Evolutionary conservation across 2,329 filamentous ascomycete genomes (phyloP).

Genomic region (Aspergillus ustus): DNA sequence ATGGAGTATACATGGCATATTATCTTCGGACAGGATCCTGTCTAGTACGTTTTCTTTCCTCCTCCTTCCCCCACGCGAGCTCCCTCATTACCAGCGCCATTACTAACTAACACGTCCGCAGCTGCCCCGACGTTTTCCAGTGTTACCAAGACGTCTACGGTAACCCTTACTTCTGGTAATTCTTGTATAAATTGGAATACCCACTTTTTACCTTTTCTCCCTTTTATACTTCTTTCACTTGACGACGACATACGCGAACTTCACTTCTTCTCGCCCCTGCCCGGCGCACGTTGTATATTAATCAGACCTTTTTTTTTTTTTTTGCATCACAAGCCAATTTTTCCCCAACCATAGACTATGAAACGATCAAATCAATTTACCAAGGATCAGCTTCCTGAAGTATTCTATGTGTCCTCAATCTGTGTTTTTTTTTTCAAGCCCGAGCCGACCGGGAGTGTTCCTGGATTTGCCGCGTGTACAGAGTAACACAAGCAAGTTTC

Average conservation of each 20-base stretch:
- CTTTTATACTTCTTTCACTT: constrained; percentile 9
- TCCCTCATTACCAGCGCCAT: neutral
- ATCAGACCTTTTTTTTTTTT: constrained; percentile 7
- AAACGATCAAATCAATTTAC: neutral
- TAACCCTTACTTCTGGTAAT: constrained; percentile 28
- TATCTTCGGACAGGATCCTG: constrained; percentile 39
- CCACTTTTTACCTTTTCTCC: constrained; percentile 1
- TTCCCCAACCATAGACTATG: constrained; percentile 2
- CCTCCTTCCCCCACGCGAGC: no score
- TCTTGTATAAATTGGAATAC: constrained; percentile 25
- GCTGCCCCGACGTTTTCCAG: constrained; percentile 61
- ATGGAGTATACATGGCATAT: constrained; percentile 63
- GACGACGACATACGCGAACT: constrained; percentile 19
- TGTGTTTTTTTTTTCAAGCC: neutral
- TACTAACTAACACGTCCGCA: constrained; percentile 35
- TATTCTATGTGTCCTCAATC: constrained; percentile 15
- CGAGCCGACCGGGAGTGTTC: neutral
- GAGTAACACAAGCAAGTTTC: no score
- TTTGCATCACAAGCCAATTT: constrained; percentile 5
- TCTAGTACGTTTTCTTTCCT: constrained; percentile 19
- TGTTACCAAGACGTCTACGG: constrained; percentile 70
- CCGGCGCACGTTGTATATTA: constrained; percentile 15
- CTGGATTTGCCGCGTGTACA: neutral
- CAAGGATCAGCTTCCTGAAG: neutral
- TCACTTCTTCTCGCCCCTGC: constrained; percentile 7